Evolutionary conservation across 768 basidiomycete genomes (phyloP), one percentile per base, ranked within the genome.

Genomic region (Leccinum sublutescens): DNA sequence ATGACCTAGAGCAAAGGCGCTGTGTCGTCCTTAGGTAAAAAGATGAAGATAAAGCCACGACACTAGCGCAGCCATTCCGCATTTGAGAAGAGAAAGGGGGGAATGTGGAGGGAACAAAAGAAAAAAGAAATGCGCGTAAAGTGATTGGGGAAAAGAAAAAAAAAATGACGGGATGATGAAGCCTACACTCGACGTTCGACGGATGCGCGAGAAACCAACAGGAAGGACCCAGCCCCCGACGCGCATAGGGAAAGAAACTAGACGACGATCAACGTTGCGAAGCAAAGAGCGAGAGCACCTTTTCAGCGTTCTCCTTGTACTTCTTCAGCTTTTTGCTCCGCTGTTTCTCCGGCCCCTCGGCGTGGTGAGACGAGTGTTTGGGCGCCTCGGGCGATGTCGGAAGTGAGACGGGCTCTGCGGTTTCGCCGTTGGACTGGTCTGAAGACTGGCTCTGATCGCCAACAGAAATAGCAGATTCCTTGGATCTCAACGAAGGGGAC

Each of bases 251-350:
- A 54, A 33, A 29, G 36, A 11, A 27, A 62, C 19, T 19, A 45
- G 10, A 45, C 11, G 68, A 72, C 50, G 71, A 68, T 67, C 80
- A 82, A 58, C 82, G 87, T 60, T 88, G 87, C 27, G 88, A 84
- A 47, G 87, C 87, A 73, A 93, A 93, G 62, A 93, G 77, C 33
- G 90, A 90, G 58, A 93, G 80, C 56, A 93, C 82, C 64, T 93
- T 93, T 78, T 92, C 91, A 3, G 91, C 90, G 61, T 87, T 88
- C 69, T 91, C 87, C 76, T 92, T 93, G 78, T 91, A 90, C 76
- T 87, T 91, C 80, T 87, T 89, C 73, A 91, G 72, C 74, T 88
- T 92, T 78, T 84, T 90, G 68, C 73, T 85, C 82, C 82, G 87
- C 61, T 77, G 77, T 69, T 84, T 86, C 66, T 86, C 82, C n/a